Conservation (phyloP, 2,329 filamentous ascomycete species). For the Biscogniauxia sp. region DNA sequence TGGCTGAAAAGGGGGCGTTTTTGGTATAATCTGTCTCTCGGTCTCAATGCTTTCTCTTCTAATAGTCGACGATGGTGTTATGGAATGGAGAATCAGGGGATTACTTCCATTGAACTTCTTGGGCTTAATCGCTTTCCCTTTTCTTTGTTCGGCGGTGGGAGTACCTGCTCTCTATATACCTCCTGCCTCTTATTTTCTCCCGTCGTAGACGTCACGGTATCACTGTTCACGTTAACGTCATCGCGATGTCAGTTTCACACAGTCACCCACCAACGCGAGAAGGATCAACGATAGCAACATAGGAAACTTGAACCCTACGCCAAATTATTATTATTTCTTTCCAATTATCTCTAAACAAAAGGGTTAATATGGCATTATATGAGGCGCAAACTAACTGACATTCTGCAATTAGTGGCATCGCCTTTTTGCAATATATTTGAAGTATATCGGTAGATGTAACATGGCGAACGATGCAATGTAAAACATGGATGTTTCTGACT, state of each 20-base stretch:
- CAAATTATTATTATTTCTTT: neutral
- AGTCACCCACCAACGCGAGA: slow-evolving; percentile 1
- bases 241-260: slow-evolving; percentile 13
- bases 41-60: neutral
- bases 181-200: neutral
- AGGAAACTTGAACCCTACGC: neutral
- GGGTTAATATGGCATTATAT: too few species aligned
- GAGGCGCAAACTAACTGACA: too few species aligned
- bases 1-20: neutral
- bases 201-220: slow-evolving; percentile 3
- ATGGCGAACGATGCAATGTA: too few species aligned
- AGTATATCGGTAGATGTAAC: too few species aligned
- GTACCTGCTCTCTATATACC: neutral
- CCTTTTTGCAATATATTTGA: too few species aligned
- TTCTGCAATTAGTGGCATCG: too few species aligned
- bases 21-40: neutral
- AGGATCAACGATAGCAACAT: slow-evolving; percentile 7
- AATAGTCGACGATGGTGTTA: too few species aligned
- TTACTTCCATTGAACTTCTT: too few species aligned
- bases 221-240: slow-evolving; percentile 12
- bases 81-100: too few species aligned
- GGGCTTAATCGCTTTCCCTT: too few species aligned
- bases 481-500: too few species aligned
- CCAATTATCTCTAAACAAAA: neutral
- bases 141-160: too few species aligned